These are phyloP conservation scores for Chlamydomonas eustigma DNA, from an alignment of 139 green algal species.

Conservation along the genomic window DNA sequence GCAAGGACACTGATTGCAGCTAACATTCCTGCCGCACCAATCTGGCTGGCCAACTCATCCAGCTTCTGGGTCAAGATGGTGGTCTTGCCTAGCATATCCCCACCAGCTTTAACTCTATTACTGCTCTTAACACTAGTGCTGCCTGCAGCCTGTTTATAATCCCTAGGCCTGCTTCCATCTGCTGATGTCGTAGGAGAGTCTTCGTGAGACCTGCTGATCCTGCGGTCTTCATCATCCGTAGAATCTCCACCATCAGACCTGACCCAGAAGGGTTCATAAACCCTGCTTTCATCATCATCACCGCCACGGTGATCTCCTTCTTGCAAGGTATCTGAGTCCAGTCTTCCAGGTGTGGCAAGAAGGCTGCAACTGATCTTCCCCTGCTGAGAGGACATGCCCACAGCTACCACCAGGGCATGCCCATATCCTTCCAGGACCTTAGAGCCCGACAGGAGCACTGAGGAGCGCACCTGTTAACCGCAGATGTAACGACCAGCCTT, in stretches of 20 bases:
- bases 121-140: too few relatives aligned
- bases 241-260: neutral
- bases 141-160: too few relatives aligned
- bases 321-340: too few relatives aligned
- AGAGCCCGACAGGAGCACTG: slow-evolving; percentile 53
- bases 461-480: neutral
- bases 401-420: slow-evolving; percentile 71
- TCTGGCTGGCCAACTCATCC: slow-evolving; percentile 54
- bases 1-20: slow-evolving; percentile 52
- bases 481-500: too few relatives aligned
- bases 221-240: too few relatives aligned
- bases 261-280: neutral
- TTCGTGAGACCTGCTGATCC: neutral
- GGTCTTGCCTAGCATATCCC: slow-evolving; percentile 29
- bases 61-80: slow-evolving; percentile 76
- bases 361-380: slow-evolving; percentile 30
- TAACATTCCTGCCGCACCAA: slow-evolving; percentile 66
- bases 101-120: neutral
- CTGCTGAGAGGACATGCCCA: slow-evolving; percentile 68
- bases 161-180: too few relatives aligned
- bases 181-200: neutral
- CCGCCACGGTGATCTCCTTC: neutral
- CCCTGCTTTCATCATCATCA: neutral
- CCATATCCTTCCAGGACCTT: slow-evolving; percentile 71
- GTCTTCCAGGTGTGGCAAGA: too few relatives aligned